These are phyloP conservation scores for Bjerkandera adusta DNA, from an alignment of 1,284 basidiomycete genomes.

Conservation along the genomic window DNA sequence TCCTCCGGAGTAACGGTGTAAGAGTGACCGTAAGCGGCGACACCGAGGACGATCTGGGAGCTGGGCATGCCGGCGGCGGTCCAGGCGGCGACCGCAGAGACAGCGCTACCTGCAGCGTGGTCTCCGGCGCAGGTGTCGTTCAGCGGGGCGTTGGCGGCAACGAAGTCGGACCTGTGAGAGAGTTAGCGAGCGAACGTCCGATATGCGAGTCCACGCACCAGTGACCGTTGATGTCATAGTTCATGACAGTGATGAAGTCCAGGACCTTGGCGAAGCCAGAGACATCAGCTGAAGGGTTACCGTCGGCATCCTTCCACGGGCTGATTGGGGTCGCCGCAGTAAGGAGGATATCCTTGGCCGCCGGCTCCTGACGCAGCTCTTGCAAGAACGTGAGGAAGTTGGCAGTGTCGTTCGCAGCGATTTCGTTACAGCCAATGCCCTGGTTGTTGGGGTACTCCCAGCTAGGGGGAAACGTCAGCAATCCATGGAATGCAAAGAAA, in stretches of 20 bases:
- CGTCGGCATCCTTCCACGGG: conserved; percentile 64
- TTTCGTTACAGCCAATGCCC: conserved; percentile 74
- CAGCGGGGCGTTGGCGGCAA: conserved; percentile 84
- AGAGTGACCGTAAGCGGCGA: conserved; percentile 75
- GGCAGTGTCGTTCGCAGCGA: conserved; percentile 62
- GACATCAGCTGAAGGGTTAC: conserved; percentile 61
- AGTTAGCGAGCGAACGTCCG: conserved; percentile 22
- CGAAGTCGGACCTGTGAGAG: conserved; percentile 36
- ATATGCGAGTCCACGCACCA: conserved; percentile 13
- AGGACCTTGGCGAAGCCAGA: conserved; percentile 68
- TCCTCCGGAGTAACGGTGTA: conserved; percentile 42
- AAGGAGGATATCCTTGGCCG: conserved; percentile 60
- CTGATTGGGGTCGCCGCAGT: conserved; percentile 70
- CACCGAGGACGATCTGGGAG: conserved; percentile 77
- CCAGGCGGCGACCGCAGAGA: conserved; percentile 75
- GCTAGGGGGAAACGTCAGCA: conserved; percentile 39
- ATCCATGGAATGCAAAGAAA: neutral
- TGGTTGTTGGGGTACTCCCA: conserved; percentile 83
- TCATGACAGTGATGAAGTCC: conserved; percentile 86
- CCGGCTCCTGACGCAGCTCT: conserved; percentile 61
- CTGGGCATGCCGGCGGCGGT: conserved; percentile 75
- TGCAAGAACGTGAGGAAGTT: conserved; percentile 77
- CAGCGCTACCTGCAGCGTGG: conserved; percentile 67
- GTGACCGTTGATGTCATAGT: conserved; percentile 77
- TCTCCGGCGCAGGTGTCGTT: conserved; percentile 70